Base-by-base conservation (phyloP, 148 eudicot species). In the Linanthus parryae region DNA sequence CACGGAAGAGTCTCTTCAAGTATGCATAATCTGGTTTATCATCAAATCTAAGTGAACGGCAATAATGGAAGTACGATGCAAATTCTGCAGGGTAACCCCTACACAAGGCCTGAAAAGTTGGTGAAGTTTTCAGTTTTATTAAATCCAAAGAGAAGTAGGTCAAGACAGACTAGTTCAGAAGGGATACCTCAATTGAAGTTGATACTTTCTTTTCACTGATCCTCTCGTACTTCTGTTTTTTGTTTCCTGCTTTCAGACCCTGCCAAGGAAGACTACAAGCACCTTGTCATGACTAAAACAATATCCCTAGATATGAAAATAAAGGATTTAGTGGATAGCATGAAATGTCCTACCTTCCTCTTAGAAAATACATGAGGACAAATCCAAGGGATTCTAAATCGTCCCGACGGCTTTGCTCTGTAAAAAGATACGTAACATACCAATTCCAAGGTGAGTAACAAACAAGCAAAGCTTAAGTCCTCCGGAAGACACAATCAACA, bases 21-120 rank as follows among this genome's bases (percentile, higher is more conserved):
- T 53, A 53, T 7, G 27, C 16, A 53, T 52, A 53, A 36, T 53
- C 44, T 2, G 57, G 57, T 11, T 53, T 53, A 13, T 53, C 57
- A 53, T 53, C 57, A 53, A 53, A 37, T 8, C 43, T 28, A 9
- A 53, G 28, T 4, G 57, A 53, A 20, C 29, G 57, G 15, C 57
- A 53, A 18, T 53, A 53, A 37, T 53, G 57, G 18, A 53, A 53
- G 7, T 53, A 53, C 8, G 44, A 35, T 53, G 30, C 8, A 25
- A 53, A 53, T 10, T 53, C 57, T 34, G 30, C 3, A 18, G 57
- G 44, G 36, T 49, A 49, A 49, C 50, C 30, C 1, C 17, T 28
- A 24, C 50, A 46, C 0, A 23, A 22, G 16, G 8, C 29, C 30
- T 46, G 30, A 24, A 17, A 46, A 12, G 23, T 19, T 3, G 30